Base-by-base conservation (phyloP, 345 rosid genomes). In the Arabis hirsuta region DNA sequence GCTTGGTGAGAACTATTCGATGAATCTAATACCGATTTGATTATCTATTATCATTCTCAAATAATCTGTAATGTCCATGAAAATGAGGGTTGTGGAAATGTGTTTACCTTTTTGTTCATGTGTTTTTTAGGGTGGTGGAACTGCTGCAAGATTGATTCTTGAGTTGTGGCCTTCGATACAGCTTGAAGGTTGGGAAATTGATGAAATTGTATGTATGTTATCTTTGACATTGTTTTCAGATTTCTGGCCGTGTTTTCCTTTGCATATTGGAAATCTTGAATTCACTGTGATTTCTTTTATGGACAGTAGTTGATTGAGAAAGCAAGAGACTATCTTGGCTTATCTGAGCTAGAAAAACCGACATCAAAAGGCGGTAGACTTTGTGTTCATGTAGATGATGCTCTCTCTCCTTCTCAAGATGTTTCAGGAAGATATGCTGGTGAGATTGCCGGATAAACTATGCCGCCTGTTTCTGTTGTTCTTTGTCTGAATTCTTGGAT, bases 101-200 rank as follows among this genome's bases (percentile, higher is more conserved):
- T 22, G 24, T 22, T 22, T 22, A 22, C 24, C 1, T 22, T 32
- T 58, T n/a, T 42, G 47, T 71, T 32, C 47, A 22, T 71, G 68
- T 73, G 56, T 24, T 34, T 34, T 72, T 16, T 51, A 86, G 92
- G 98, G 94, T 34, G 98, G 92, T 68, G 98, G 98, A 73, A 93
- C 98, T 14, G 90, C 90, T 63, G 98, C 96, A 29, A 90, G 84
- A 72, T 65, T 90, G 83, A 86, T 90, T 83, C 98, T 90, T 76
- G 79, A 84, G 26, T 61, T 80, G 27, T 90, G 92, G 96, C 97
- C 98, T 76, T 83, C 87, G 5, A 42, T 85, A 74, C 76, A 79
- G 77, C 83, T 93, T 76, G 83, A 90, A 71, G 97, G 97, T 44
- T 90, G 85, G 88, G 92, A 87, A 78, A 87, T 87, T 73, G 96